Evolutionary conservation across 306 rosid species (phyloP).

Genomic region (Mimosa bimucronata): DNA sequence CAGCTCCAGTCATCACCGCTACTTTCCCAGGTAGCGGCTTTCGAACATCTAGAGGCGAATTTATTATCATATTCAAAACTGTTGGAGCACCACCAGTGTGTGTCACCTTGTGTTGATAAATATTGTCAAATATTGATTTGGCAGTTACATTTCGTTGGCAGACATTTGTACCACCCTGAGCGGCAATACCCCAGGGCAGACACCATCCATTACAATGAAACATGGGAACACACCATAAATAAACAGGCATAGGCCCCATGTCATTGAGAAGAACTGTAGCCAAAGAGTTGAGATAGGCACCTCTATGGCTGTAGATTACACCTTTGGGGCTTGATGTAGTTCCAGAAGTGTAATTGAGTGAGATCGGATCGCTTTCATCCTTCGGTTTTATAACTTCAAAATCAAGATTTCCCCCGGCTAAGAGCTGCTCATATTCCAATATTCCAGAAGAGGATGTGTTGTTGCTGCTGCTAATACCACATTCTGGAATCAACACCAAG

Average conservation of each 20-base stretch:
- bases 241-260: constrained; percentile 71
- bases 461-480: not conserved
- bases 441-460: constrained; percentile 30
- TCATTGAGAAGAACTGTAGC: constrained; percentile 62
- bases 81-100: constrained; percentile 86
- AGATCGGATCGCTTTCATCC: constrained; percentile 77
- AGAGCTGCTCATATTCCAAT: constrained; percentile 65
- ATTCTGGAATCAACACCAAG: constrained; percentile 62
- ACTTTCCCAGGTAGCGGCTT: constrained; percentile 68
- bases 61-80: constrained; percentile 67
- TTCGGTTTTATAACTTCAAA: constrained; percentile 65
- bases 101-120: constrained; percentile 67
- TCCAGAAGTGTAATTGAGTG: constrained; percentile 92
- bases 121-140: constrained; percentile 54
- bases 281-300: constrained; percentile 90
- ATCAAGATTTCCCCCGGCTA: constrained; percentile 53
- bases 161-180: constrained; percentile 87
- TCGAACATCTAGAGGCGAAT: constrained; percentile 53
- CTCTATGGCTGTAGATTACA: constrained; percentile 84
- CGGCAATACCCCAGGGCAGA: constrained; percentile 86
- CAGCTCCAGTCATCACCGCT: constrained; percentile 70
- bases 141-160: constrained; percentile 77
- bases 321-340: constrained; percentile 94
- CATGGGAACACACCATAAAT: constrained; percentile 91
- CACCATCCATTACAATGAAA: constrained; percentile 98